Percentiles rank a stretch among this genome's conserved stretches.
phyloP scores from a whole-genome alignment of 2,329 filamentous ascomycete species.

The Nemania sp. region DNA sequence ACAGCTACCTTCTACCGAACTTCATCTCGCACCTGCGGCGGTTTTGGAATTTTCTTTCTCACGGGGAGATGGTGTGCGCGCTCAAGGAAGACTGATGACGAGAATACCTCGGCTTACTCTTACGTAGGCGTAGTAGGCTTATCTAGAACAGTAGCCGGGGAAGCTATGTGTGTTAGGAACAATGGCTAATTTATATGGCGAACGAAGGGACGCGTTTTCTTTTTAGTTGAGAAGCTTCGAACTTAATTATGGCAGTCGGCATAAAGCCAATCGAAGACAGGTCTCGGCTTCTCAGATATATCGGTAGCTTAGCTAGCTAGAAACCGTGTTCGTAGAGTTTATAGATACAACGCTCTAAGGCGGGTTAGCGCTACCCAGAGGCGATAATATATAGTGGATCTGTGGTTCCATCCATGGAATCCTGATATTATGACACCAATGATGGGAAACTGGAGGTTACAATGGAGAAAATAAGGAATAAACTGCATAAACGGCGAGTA shows the following conservation, averaged over 20 bases:
- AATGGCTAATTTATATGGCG: background rate
- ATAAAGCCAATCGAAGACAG: background rate
- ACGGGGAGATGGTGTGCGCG: background rate
- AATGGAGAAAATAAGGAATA: conserved; percentile 31
- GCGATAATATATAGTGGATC: conserved; percentile 17
- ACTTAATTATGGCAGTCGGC: too few species aligned
- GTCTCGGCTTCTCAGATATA: background rate
- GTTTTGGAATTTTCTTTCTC: conserved; percentile 21
- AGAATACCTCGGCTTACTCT: conserved; percentile 6
- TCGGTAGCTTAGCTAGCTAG: background rate
- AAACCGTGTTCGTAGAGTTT: background rate
- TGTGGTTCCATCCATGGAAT: conserved; percentile 16
- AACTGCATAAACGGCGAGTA: conserved; percentile 31
- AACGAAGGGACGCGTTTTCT: background rate
- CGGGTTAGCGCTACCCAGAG: conserved; percentile 16
- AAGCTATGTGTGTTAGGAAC: background rate
- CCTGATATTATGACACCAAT: conserved; percentile 28
- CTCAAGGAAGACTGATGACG: background rate
- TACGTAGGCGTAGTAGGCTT: conserved; percentile 4
- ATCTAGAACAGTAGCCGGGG: background rate
- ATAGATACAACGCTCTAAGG: background rate
- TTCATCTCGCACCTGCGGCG: conserved; percentile 60
- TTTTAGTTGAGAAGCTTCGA: too few species aligned
- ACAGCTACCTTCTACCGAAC: conserved; percentile 70
- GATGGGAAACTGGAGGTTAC: conserved; percentile 32